Evolutionary conservation across 192 early-diverging fungal genomes (phyloP).

Genomic region (Rhizophlyctis rosea): DNA sequence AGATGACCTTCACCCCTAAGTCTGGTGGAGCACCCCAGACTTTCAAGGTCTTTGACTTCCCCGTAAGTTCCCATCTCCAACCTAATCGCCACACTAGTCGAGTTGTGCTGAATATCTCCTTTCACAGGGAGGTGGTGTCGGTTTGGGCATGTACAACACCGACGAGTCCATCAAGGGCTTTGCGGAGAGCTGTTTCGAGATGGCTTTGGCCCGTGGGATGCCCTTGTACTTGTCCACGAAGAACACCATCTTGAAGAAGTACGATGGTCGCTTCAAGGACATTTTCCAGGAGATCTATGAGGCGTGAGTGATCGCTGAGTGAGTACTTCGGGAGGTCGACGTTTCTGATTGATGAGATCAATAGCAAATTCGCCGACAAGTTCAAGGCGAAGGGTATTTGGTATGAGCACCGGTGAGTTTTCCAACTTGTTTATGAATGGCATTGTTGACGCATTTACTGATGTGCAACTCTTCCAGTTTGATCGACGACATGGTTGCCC

Average conservation of each 20-base stretch:
- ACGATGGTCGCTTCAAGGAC: slow-evolving; percentile 98
- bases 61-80: slow-evolving; percentile 70
- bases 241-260: slow-evolving; percentile 95
- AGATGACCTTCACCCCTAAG: slow-evolving; percentile 85
- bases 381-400: slow-evolving; percentile 86
- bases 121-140: slow-evolving; percentile 72
- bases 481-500: slow-evolving; percentile 99
- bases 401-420: slow-evolving; percentile 99
- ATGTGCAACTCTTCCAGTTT: too few species aligned
- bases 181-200: slow-evolving; percentile 91
- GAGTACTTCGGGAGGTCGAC: too few species aligned
- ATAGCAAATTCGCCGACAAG: slow-evolving; percentile 73
- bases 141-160: slow-evolving; percentile 96
- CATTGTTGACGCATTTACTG: neutral
- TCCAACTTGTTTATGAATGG: too few species aligned
- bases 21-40: slow-evolving; percentile 68
- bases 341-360: too few species aligned
- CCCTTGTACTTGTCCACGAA: slow-evolving; percentile 96
- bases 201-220: slow-evolving; percentile 84
- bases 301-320: too few species aligned
- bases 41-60: slow-evolving; percentile 80
- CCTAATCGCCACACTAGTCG: slow-evolving; percentile 26
- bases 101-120: neutral
- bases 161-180: slow-evolving; percentile 85
- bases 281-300: slow-evolving; percentile 93